A percentile compares a stretch with the other conserved stretches of the same genome.
Conservation (phyloP, 192 early-diverging fungal species). For the Paraglomus brasilianum region DNA sequence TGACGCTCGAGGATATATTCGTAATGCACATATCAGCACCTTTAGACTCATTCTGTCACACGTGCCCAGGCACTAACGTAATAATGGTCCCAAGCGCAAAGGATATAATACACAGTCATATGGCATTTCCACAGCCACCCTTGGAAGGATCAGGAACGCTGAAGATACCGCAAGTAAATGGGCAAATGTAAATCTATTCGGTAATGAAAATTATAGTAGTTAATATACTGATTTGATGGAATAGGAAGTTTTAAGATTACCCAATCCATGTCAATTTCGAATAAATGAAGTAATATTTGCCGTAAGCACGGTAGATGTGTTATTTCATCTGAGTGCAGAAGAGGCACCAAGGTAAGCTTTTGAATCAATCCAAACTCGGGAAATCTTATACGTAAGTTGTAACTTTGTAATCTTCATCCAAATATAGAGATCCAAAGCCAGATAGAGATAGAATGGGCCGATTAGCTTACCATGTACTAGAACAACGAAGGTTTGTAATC, state of each 20-base stretch:
- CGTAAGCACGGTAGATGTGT: constrained; percentile 70
- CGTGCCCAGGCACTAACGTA: constrained; percentile 42
- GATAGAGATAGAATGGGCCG: constrained; percentile 34
- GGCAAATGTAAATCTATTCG: constrained; percentile 18
- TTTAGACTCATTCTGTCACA: not conserved
- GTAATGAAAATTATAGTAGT: not conserved
- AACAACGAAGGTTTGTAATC: constrained; percentile 64
- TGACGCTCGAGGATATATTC: constrained; percentile 67
- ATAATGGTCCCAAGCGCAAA: constrained; percentile 75
- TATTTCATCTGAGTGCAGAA: constrained; percentile 69
- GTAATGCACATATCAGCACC: constrained; percentile 47
- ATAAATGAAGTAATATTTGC: constrained; percentile 85
- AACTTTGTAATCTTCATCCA: no score
- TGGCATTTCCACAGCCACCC: constrained; percentile 82
- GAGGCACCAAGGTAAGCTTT: constrained; percentile 54
- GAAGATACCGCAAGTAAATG: constrained; percentile 33
- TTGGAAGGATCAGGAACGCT: not conserved
- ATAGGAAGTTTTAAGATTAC: constrained; percentile 42
- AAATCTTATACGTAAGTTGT: no score
- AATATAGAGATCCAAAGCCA: not conserved
- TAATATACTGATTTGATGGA: not conserved
- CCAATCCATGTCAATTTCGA: constrained; percentile 81
- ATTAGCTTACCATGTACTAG: constrained; percentile 72
- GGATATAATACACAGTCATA: constrained; percentile 72
- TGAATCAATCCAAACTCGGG: no score